Base-by-base conservation (phyloP, 2,329 filamentous ascomycete species). In the Sporothrix curviconia region DNA sequence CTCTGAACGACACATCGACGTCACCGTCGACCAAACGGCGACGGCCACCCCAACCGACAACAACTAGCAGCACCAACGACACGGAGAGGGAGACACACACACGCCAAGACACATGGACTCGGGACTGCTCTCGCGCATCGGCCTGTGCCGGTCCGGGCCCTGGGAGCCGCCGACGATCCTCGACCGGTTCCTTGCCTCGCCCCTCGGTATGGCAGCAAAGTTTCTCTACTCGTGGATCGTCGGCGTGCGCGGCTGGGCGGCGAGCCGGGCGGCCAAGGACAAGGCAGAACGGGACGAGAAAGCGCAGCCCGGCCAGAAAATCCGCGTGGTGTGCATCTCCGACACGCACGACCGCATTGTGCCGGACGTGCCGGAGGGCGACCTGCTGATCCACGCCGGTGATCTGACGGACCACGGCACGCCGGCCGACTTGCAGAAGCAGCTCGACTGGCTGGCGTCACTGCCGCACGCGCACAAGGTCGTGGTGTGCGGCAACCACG, bases 331-430 rank as follows among this genome's bases (percentile, higher is more conserved):
- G 62, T 95, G 90, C 72, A 83, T 96, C 62, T 92, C 90, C 9
- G 92, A 96, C 72, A 96, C 92, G 0, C 92, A 96, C 73, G 83
- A 82, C 59, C 77, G 80, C 42, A 77, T 78, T 9, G 74, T 82
- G 7, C 64, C 71, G 17, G 64, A 76, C n/a, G 77, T 95, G 1
- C 90, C 91, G 0, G 72, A 79, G 9, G 92, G 91, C 57, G 91
- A 96, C 69, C 77, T 96, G 22, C 81, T 97, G 50, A 87, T 97
- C 64, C 92, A 96, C 68, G 89, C 90, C 2, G 92, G 92, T 37
- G 92, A 97, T 72, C 77, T 96, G 66, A 87, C 86, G 55, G 85
- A 90, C 64, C 75, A 76, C 22, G 92, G 92, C 39, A 87, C 83
- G 8, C 79, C 83, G 0, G 75, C 76, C 12, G 86, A 90, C 60